Evolutionary conservation across 2,329 filamentous ascomycete genomes (phyloP).

Genomic region (Colletotrichum kahawae): DNA sequence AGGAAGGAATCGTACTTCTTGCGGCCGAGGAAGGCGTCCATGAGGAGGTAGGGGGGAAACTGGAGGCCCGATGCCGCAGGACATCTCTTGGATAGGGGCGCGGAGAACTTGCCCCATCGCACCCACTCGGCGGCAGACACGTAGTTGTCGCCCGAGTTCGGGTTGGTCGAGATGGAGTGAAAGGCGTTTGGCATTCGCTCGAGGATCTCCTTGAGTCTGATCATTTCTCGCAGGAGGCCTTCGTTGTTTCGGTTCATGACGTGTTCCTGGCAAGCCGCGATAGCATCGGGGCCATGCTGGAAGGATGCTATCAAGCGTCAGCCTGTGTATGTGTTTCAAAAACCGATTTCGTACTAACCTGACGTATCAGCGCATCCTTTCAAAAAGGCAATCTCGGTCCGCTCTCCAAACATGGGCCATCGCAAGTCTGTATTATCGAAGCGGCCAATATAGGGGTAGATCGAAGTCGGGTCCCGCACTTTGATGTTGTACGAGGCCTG

Average conservation of each 20-base stretch:
- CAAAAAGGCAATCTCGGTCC: conserved; percentile 55
- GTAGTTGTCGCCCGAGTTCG: conserved; percentile 55
- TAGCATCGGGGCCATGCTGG: conserved; percentile 55
- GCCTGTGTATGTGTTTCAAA: neutral
- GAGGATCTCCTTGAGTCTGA: conserved; percentile 56
- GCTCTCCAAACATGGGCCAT: conserved; percentile 60
- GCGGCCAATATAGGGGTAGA: conserved; percentile 53
- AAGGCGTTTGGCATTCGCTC: conserved; percentile 60
- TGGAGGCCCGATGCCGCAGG: conserved; percentile 57
- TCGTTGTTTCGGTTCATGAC: conserved; percentile 59
- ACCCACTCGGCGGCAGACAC: conserved; percentile 53
- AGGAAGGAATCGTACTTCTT: conserved; percentile 58
- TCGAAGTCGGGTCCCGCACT: conserved; percentile 52
- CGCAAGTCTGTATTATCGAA: conserved; percentile 59
- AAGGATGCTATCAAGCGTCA: conserved; percentile 43
- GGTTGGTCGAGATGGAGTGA: conserved; percentile 58
- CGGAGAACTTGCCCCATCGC: conserved; percentile 56
- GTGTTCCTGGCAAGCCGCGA: conserved; percentile 57
- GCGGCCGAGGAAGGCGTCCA: conserved; percentile 60
- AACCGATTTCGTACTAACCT: conserved; percentile 26
- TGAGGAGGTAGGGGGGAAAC: conserved; percentile 57
- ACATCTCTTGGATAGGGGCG: conserved; percentile 53
- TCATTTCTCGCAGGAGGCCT: conserved; percentile 53
- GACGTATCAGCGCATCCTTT: conserved; percentile 54
- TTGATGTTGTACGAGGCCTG: conserved; percentile 59